Base-by-base conservation (phyloP, 768 basidiomycete genomes). In the Boletus subcaerulescens region DNA sequence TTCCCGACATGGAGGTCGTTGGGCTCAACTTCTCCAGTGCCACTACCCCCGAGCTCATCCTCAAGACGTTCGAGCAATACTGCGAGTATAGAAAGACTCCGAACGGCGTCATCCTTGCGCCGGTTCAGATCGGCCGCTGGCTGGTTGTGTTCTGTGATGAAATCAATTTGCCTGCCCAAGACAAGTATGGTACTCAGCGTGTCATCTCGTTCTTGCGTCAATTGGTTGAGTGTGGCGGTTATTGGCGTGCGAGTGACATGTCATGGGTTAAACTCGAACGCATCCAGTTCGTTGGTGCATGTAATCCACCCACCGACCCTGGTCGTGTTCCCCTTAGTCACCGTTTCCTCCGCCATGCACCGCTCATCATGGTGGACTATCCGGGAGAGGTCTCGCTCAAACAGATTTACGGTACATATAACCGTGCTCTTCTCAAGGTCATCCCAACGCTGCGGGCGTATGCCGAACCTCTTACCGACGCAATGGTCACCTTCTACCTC, bases 101-200 rank as follows among this genome's bases (percentile, higher is more conserved):
- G 13, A 98, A 94, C 64, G 97, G 97, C n/a, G 91, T 97, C 45
- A 83, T 98, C 45, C 84, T 99, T 49, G 87, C 97, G 4, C 97
- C 97, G 11, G 74, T 88, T 4, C 94, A 98, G 65, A 93, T 98
- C 58, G 96, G 96, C 26, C 87, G 94, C 44, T 99, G 97, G 97
- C 81, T 99, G 46, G 95, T 99, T 33, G 89, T 99, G n/a, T 99
- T 99, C 76, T 99, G 97, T 70, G 97, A 99, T 69, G 97, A 99
- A 72, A 98, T 99, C 78, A 99, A 99, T 67, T 76, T 99, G 5
- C 97, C 97, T 3, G 93, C 97, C 15, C 80, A 86, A 10, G 97
- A 99, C 78, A 96, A 94, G 73, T 99, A 99, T 65, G 97, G 97
- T 4, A 99, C 97, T 5, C 97, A 99, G 69, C 84, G 93, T 24